Evolutionary conservation across 495 filamentous ascomycete species (phyloP).

Genomic region (Penicillium odoratum): DNA sequence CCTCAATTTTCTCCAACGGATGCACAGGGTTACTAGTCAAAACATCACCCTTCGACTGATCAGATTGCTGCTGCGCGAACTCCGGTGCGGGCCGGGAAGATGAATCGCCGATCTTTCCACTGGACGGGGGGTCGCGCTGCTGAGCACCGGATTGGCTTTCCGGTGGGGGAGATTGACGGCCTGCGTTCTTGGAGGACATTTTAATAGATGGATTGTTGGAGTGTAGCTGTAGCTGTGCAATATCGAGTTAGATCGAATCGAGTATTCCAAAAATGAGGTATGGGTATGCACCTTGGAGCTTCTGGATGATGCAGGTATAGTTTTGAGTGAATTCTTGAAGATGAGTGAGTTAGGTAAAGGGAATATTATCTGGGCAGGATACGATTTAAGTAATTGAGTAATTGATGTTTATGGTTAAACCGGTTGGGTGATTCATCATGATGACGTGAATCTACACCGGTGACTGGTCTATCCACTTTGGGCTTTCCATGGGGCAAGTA

Average conservation of each 20-base stretch:
- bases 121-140: slow-evolving; percentile 52
- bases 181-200: slow-evolving; percentile 48
- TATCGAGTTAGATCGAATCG: no score
- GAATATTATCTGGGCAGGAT: not conserved
- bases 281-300: no score
- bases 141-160: slow-evolving; percentile 68
- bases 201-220: slow-evolving; percentile 6
- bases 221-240: not conserved
- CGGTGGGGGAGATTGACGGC: slow-evolving; percentile 81
- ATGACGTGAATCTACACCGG: slow-evolving; percentile 20
- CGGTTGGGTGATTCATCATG: slow-evolving; percentile 25
- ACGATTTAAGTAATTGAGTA: not conserved
- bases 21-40: slow-evolving; percentile 67
- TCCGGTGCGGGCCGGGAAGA: slow-evolving; percentile 32
- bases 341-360: not conserved
- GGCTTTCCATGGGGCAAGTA: not conserved
- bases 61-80: slow-evolving; percentile 39
- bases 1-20: slow-evolving; percentile 65
- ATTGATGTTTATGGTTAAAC: slow-evolving; percentile 11
- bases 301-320: no score
- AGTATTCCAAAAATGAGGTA: no score
- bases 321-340: no score
- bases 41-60: slow-evolving; percentile 32
- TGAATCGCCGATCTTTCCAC: slow-evolving; percentile 52
- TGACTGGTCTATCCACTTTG: not conserved